These are phyloP conservation scores for Oxalis stricta DNA, from an alignment of 441 rosid genomes.

Conservation along the genomic window DNA sequence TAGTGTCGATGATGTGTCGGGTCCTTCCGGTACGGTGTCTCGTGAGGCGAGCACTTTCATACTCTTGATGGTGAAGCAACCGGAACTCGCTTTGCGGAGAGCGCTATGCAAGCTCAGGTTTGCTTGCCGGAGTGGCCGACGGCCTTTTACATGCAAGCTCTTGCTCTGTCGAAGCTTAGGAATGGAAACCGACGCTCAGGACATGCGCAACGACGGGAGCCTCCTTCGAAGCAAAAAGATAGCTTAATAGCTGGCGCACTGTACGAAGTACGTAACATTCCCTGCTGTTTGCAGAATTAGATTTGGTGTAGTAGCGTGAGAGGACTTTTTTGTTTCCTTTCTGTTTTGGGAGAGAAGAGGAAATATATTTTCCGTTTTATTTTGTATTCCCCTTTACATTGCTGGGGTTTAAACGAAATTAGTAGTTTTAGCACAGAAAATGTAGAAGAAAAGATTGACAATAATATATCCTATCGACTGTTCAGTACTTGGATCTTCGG, in stretches of 20 bases:
- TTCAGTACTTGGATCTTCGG: no score
- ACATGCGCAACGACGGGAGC: conserved; percentile 96
- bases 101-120: conserved; percentile 96
- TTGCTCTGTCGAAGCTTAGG: conserved; percentile 89
- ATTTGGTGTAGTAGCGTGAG: no score
- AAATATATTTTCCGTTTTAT: no score
- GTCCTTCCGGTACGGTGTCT: conserved; percentile 82
- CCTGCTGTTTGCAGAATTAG: no score
- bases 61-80: conserved; percentile 66
- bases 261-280: no score
- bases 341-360: no score
- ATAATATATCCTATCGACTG: no score
- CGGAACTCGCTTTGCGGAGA: conserved; percentile 82
- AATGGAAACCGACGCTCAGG: conserved; percentile 96
- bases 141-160: conserved; percentile 91
- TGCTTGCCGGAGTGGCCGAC: conserved; percentile 95
- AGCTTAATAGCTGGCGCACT: conserved; percentile 62
- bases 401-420: no score
- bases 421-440: no score
- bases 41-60: conserved; percentile 68
- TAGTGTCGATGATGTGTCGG: conserved; percentile 70
- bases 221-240: conserved; percentile 69
- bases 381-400: no score
- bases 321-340: no score
- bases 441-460: no score